These are phyloP conservation scores for Castanea sativa DNA, from an alignment of 306 rosid species.

Conservation along the genomic window DNA sequence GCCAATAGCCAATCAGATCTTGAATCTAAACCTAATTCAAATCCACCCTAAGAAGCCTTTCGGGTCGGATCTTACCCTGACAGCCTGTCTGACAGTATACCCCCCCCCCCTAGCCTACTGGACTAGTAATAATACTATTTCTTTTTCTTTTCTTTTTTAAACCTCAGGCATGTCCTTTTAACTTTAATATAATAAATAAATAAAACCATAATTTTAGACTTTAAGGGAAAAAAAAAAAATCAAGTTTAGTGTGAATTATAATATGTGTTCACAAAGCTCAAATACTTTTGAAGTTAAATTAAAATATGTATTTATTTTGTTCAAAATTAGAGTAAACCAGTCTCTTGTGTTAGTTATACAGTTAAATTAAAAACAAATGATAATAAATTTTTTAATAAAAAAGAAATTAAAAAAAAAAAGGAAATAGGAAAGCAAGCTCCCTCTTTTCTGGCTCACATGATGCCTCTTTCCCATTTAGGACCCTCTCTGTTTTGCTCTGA, in stretches of 20 bases:
- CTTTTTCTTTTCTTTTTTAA: too few species aligned
- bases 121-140: neutral
- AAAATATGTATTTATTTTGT: neutral
- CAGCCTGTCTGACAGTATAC: neutral
- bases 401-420: neutral
- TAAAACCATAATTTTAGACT: too few species aligned
- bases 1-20: neutral
- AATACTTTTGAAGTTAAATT: neutral
- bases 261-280: too few species aligned
- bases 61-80: neutral
- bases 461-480: slow-evolving; percentile 31
- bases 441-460: slow-evolving; percentile 53
- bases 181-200: neutral
- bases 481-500: slow-evolving; percentile 30
- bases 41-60: neutral
- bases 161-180: neutral
- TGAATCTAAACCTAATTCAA: neutral
- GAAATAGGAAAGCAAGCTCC: slow-evolving; percentile 41
- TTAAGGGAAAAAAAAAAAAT: too few species aligned
- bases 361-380: neutral
- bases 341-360: too few species aligned
- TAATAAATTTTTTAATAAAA: neutral
- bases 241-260: too few species aligned
- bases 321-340: too few species aligned
- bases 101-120: too few species aligned